phyloP scores from a whole-genome alignment of 257 asterid species.

The Lycium ferocissimum region DNA sequence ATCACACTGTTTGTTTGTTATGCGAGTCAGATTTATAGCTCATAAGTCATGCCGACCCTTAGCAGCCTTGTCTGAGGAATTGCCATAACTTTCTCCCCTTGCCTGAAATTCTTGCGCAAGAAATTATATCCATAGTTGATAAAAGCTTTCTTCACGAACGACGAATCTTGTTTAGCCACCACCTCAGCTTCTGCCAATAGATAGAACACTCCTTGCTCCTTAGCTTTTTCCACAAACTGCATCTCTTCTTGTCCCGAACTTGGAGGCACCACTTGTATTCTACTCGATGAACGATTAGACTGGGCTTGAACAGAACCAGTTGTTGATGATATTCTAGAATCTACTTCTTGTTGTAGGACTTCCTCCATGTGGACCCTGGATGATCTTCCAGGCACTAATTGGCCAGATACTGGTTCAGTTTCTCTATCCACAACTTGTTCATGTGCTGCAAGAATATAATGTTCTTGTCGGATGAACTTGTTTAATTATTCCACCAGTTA shows the following conservation, averaged over 20 bases:
- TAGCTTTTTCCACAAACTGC: conserved; percentile 49
- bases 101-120: conserved; percentile 69
- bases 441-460: conserved; percentile 45
- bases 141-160: conserved; percentile 53
- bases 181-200: conserved; percentile 76
- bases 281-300: conserved; percentile 45
- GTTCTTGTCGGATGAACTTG: conserved; percentile 58
- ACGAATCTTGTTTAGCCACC: conserved; percentile 60
- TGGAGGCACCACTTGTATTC: conserved; percentile 15
- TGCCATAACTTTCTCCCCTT: conserved; percentile 62
- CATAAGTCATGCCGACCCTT: conserved; percentile 78
- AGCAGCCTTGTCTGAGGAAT: conserved; percentile 69
- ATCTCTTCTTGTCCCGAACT: conserved; percentile 45
- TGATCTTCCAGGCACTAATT: conserved; percentile 18
- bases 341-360: conserved; percentile 22
- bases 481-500: conserved; percentile 54
- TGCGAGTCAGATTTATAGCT: conserved; percentile 39
- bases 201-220: conserved; percentile 65
- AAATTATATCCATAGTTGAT: conserved; percentile 61
- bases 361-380: conserved; percentile 51
- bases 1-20: background rate
- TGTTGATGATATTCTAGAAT: conserved; percentile 47
- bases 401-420: background rate
- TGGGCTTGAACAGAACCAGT: conserved; percentile 28
- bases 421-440: background rate